Percentiles rank a stretch among this genome's conserved stretches.
Evolutionary conservation across 179 eudicot species (phyloP).

Genomic region (Patellifolia procumbens): DNA sequence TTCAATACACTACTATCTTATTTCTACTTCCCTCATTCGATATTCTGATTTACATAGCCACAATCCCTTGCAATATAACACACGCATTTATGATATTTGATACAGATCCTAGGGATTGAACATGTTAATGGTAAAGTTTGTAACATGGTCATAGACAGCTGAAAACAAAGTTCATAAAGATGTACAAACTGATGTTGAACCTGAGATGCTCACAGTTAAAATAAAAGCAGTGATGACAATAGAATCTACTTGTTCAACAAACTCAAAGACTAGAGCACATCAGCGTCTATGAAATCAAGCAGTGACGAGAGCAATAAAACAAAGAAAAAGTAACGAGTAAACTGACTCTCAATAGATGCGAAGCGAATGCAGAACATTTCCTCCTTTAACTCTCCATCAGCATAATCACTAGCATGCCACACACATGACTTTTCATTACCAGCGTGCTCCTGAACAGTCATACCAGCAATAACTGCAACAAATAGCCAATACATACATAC

Average conservation of each 20-base stretch:
- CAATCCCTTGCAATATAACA: background rate
- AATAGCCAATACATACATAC: background rate
- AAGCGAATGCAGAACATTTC: slow-evolving; percentile 81
- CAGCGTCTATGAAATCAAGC: too few species aligned
- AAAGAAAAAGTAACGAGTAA: background rate
- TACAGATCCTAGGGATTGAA: background rate
- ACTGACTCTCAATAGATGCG: slow-evolving; percentile 71
- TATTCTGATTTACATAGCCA: background rate
- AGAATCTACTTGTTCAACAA: too few species aligned
- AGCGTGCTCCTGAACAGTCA: slow-evolving; percentile 85
- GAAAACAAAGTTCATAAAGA: background rate
- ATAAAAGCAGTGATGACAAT: background rate
- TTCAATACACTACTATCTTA: background rate
- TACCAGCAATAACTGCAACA: slow-evolving; percentile 58
- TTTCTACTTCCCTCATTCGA: background rate
- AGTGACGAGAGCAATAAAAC: background rate
- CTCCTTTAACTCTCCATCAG: slow-evolving; percentile 91
- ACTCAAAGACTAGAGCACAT: too few species aligned
- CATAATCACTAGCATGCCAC: slow-evolving; percentile 91
- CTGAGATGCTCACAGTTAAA: too few species aligned
- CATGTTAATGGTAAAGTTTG: background rate
- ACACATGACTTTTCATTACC: slow-evolving; percentile 95
- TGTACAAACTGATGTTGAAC: too few species aligned
- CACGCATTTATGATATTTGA: background rate
- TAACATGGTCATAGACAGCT: background rate